phyloP scores from a whole-genome alignment of 2,329 filamentous ascomycete species.

The Aureobasidium lini region DNA sequence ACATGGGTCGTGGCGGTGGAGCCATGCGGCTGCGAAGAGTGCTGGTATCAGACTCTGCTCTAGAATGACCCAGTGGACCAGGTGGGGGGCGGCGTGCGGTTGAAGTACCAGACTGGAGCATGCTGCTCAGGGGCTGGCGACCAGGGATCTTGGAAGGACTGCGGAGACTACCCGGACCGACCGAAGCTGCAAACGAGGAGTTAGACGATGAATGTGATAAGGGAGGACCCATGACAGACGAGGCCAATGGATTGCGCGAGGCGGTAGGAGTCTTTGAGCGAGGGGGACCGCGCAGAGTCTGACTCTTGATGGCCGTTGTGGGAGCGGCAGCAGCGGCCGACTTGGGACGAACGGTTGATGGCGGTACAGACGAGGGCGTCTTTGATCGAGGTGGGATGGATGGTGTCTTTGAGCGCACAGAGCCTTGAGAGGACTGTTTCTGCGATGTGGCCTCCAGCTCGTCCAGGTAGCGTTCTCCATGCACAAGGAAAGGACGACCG shows the following conservation, averaged over 20 bases:
- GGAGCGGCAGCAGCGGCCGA: conserved; percentile 30
- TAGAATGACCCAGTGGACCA: conserved; percentile 26
- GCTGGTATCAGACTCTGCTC: conserved; percentile 32
- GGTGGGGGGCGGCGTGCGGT: conserved; percentile 58
- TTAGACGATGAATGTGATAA: conserved; percentile 25
- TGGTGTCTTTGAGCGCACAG: conserved; percentile 66
- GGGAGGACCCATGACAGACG: conserved; percentile 18
- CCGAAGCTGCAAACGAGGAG: conserved; percentile 30
- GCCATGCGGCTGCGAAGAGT: conserved; percentile 32
- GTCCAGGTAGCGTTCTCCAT: conserved; percentile 85
- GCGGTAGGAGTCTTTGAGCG: conserved; percentile 34
- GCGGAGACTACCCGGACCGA: conserved; percentile 26
- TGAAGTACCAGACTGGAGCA: conserved; percentile 69
- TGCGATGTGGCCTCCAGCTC: conserved; percentile 60
- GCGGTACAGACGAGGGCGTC: background rate
- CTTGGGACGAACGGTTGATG: conserved; percentile 18
- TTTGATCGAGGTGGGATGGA: conserved; percentile 15
- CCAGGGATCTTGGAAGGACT: conserved; percentile 65
- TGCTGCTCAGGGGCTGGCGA: conserved; percentile 60
- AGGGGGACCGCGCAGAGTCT: conserved; percentile 18
- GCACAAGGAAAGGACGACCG: conserved; percentile 84
- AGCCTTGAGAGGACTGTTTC: conserved; percentile 18
- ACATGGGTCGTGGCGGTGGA: conserved; percentile 44
- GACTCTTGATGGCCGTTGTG: background rate
- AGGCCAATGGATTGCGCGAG: conserved; percentile 24